Conservation (phyloP, 495 filamentous ascomycete species). For the Podospora didyma region DNA sequence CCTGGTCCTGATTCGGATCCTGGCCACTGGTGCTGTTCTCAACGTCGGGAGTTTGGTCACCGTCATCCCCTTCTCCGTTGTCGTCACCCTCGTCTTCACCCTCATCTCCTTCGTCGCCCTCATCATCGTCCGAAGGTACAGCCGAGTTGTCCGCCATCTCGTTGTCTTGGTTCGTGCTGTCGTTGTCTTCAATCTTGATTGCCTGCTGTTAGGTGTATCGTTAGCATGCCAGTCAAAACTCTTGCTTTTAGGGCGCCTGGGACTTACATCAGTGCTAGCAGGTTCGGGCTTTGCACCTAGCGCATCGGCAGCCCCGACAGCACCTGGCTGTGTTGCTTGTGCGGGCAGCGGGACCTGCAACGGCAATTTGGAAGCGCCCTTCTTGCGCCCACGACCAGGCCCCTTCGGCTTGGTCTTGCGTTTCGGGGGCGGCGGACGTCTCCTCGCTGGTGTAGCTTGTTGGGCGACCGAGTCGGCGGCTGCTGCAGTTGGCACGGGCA, state of each 20-base stretch:
- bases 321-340: constrained; percentile 13
- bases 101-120: constrained; percentile 41
- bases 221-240: constrained; percentile 5
- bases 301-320: constrained; percentile 2
- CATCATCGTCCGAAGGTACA: constrained; percentile 55
- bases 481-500: constrained; percentile 31
- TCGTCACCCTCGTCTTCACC: constrained; percentile 41
- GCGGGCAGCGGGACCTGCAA: constrained; percentile 12
- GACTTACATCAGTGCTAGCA: constrained; percentile 23
- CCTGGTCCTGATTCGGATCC: constrained; percentile 21
- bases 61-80: constrained; percentile 32
- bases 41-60: constrained; percentile 26
- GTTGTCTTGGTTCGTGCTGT: constrained; percentile 35
- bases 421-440: constrained; percentile 71
- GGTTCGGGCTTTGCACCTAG: constrained; percentile 29
- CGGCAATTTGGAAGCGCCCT: constrained; percentile 48
- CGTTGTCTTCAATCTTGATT: constrained; percentile 39
- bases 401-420: constrained; percentile 72
- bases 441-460: constrained; percentile 36
- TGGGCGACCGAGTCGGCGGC: constrained; percentile 20
- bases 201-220: constrained; percentile 15
- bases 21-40: constrained; percentile 21
- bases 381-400: constrained; percentile 62
- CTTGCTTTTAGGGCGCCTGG: background rate
- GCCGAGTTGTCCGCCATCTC: constrained; percentile 53